Percentiles rank a stretch among this genome's conserved stretches.
These are phyloP conservation scores for Sporisorium scitamineum DNA, from an alignment of 1,284 basidiomycete genomes.

Conservation along the genomic window DNA sequence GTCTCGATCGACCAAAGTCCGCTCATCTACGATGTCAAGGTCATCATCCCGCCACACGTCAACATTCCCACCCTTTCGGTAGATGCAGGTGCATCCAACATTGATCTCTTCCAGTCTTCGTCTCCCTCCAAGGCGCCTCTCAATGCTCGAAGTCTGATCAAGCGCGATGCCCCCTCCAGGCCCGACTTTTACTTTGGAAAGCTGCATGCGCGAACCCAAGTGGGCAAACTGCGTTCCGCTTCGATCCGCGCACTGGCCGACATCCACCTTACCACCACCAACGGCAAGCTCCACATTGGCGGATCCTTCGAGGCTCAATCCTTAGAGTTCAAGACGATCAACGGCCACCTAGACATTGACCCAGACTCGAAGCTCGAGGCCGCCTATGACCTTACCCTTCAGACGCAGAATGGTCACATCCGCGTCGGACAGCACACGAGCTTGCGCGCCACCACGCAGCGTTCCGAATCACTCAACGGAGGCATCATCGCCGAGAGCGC, in stretches of 20 bases:
- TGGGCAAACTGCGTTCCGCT: slow-evolving; percentile 37
- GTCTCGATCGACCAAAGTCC: slow-evolving; percentile 37
- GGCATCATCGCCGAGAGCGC: slow-evolving; percentile 42
- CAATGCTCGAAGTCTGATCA: neutral
- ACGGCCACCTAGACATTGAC: slow-evolving; percentile 41
- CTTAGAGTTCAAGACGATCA: slow-evolving; percentile 39
- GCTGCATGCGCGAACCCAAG: slow-evolving; percentile 44
- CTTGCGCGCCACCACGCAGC: slow-evolving; percentile 41
- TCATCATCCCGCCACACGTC: slow-evolving; percentile 50
- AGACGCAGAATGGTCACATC: slow-evolving; percentile 48
- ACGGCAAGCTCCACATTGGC: slow-evolving; percentile 39
- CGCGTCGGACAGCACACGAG: slow-evolving; percentile 34
- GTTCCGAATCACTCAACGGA: slow-evolving; percentile 43
- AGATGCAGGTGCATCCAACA: slow-evolving; percentile 45
- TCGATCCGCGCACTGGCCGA: slow-evolving; percentile 47
- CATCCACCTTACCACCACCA: slow-evolving; percentile 49
- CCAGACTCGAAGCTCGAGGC: slow-evolving; percentile 36
- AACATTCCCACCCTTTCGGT: slow-evolving; percentile 46
- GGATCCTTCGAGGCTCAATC: slow-evolving; percentile 44
- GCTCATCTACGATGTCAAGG: slow-evolving; percentile 54
- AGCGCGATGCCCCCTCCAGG: slow-evolving; percentile 11
- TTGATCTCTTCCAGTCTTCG: slow-evolving; percentile 35
- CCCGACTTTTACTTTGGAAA: slow-evolving; percentile 50
- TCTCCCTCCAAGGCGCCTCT: neutral
- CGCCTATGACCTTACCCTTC: slow-evolving; percentile 35